phyloP scores from a whole-genome alignment of 208 protist species.

The Leishmania turanica region DNA sequence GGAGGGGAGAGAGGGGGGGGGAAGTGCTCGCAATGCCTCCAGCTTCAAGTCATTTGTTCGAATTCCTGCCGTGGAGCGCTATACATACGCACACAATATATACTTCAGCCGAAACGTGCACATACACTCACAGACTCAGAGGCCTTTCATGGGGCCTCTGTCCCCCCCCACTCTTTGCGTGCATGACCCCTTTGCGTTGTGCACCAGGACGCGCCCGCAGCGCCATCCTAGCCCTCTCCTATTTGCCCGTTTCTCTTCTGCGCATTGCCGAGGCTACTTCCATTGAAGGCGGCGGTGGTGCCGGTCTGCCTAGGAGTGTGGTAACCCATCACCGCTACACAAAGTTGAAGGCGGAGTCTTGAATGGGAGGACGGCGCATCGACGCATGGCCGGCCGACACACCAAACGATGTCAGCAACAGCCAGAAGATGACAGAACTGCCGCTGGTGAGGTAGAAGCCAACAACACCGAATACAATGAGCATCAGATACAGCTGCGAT shows the following conservation, averaged over 20 bases:
- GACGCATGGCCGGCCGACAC: slow-evolving; percentile 56
- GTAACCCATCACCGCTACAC: slow-evolving; percentile 25
- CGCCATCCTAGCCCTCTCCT: background rate
- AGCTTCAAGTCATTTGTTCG: background rate
- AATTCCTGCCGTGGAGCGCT: background rate
- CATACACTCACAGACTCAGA: background rate
- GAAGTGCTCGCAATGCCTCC: background rate
- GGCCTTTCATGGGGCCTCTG: background rate
- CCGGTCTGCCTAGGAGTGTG: background rate
- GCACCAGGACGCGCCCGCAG: background rate
- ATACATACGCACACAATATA: background rate
- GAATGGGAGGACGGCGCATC: slow-evolving; percentile 55
- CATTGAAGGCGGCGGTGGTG: background rate
- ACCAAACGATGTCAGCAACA: slow-evolving; percentile 70
- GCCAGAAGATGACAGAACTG: slow-evolving; percentile 86
- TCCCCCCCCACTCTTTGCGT: background rate
- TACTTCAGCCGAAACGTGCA: slow-evolving; percentile 1
- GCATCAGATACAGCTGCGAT: slow-evolving; percentile 68
- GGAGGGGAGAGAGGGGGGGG: background rate
- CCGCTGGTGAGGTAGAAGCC: slow-evolving; percentile 83
- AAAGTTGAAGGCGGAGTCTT: slow-evolving; percentile 62
- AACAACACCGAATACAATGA: slow-evolving; percentile 59
- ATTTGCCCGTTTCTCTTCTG: background rate
- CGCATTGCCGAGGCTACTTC: background rate
- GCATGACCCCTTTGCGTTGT: background rate